Percentiles rank a stretch among this genome's conserved stretches.
Conservation (phyloP, 228 moss, liverwort and hornwort genomes). For the Sphagnum fallax region DNA sequence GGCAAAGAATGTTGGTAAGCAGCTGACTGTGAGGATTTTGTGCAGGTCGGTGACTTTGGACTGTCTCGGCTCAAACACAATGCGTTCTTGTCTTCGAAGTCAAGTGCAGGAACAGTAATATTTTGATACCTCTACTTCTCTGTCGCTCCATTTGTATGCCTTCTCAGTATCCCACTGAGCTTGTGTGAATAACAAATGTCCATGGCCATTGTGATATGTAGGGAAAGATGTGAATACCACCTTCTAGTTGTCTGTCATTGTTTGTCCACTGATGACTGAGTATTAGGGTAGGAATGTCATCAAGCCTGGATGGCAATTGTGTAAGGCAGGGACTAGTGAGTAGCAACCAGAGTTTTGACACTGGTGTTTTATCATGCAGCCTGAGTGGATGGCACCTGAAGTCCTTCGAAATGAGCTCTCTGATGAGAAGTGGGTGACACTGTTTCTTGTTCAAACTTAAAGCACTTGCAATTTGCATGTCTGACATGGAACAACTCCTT, state of each 20-base stretch:
- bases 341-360: too few species aligned
- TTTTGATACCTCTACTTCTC: too few species aligned
- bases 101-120: conserved; percentile 54
- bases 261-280: not conserved
- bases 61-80: conserved; percentile 53
- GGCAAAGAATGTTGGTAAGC: not conserved
- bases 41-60: conserved; percentile 62
- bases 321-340: too few species aligned
- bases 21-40: not conserved
- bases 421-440: conserved; percentile 26
- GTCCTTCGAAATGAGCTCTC: conserved; percentile 48
- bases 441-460: too few species aligned
- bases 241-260: not conserved
- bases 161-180: too few species aligned
- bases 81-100: conserved; percentile 43
- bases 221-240: not conserved
- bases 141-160: too few species aligned
- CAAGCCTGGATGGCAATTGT: too few species aligned
- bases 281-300: too few species aligned
- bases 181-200: too few species aligned
- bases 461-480: too few species aligned
- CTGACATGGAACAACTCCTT: too few species aligned
- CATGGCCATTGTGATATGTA: not conserved
- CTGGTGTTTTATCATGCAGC: conserved; percentile 26
- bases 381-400: conserved; percentile 71